Evolutionary conservation across 2,329 filamentous ascomycete genomes (phyloP).

Genomic region (Cercospora sp.): DNA sequence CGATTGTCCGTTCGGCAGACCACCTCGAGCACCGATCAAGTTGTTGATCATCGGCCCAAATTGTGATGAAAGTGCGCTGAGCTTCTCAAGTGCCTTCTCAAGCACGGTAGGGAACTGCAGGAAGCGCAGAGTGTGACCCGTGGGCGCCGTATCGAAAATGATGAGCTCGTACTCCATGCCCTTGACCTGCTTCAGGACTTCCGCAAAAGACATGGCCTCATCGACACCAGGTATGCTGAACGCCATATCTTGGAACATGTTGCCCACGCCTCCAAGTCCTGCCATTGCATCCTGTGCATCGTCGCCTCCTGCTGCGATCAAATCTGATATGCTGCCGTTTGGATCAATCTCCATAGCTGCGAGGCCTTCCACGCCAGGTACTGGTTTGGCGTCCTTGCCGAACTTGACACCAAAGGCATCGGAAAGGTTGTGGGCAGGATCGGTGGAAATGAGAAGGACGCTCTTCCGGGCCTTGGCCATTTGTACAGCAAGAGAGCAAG

Average conservation of each 20-base stretch:
- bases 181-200: constrained; percentile 99
- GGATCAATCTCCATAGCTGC: constrained; percentile 99
- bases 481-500: constrained; percentile 96
- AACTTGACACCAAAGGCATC: constrained; percentile 99
- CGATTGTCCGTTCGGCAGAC: constrained; percentile 87
- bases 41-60: constrained; percentile 96
- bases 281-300: constrained; percentile 68
- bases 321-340: constrained; percentile 94
- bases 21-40: constrained; percentile 75
- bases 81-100: constrained; percentile 96
- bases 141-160: constrained; percentile 98
- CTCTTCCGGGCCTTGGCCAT: constrained; percentile 92
- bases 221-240: constrained; percentile 98
- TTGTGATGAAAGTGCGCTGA: constrained; percentile 88
- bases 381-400: constrained; percentile 91
- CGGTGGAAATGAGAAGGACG: constrained; percentile 95
- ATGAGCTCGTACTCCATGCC: constrained; percentile 98
- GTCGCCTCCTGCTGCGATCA: constrained; percentile 77
- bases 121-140: constrained; percentile 96
- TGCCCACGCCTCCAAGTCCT: constrained; percentile 70
- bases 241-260: constrained; percentile 98
- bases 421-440: constrained; percentile 95
- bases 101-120: constrained; percentile 97
- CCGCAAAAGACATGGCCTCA: constrained; percentile 99
- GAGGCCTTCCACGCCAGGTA: constrained; percentile 89